Evolutionary conservation across 495 filamentous ascomycete genomes (phyloP), one percentile per base, ranked within the genome.

Genomic region (Tuber microsphaerosporum): DNA sequence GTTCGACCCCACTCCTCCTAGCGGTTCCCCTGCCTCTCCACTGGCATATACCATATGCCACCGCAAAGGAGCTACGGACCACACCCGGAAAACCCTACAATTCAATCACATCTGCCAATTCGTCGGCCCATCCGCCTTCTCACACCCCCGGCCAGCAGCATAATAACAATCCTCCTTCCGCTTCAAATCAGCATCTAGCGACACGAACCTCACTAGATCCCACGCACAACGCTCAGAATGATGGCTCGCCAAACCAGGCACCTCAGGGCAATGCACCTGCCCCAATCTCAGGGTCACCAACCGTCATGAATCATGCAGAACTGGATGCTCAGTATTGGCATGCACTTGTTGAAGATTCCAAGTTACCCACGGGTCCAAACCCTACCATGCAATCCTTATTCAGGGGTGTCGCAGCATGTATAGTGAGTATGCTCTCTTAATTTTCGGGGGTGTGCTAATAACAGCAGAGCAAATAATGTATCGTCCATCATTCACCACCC

Each of bases 381-480:
- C 61, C 76, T 1, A 65, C 77, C 17, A 45, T 78, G 1, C 46
- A 76, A 5, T 48, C 56, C n/a, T 70, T 79, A 9, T 79, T 78
- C 34, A 56, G 76, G 22, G 77, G 77, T 0, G 75, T 79, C 22
- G 77, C 77, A 5, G 68, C 68, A 12, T 79, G 77, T 26, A 79
- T 79, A 8, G 77, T 79, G 2, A 65, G 76, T 72, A 19, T 16
- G n/a, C 39, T 72, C 7, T 26, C 9, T 61, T 22, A 0, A 3
- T 61, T 31, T 5, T 10, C 12, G 10, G n/a, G n/a, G 4, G n/a
- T 14, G n/a, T 8, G n/a, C 51, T 61, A 61, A 61, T 10, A n/a
- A n/a, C n/a, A n/a, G n/a, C n/a, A n/a, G n/a, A n/a, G n/a, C n/a
- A n/a, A 61, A 26, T 14, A 79, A 69, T 79, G 77, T 39, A 48